A percentile compares a stretch with the other conserved stretches of the same genome.
Conservation (phyloP, 371 early-diverging fungal species). For the Mortierella sp. region DNA sequence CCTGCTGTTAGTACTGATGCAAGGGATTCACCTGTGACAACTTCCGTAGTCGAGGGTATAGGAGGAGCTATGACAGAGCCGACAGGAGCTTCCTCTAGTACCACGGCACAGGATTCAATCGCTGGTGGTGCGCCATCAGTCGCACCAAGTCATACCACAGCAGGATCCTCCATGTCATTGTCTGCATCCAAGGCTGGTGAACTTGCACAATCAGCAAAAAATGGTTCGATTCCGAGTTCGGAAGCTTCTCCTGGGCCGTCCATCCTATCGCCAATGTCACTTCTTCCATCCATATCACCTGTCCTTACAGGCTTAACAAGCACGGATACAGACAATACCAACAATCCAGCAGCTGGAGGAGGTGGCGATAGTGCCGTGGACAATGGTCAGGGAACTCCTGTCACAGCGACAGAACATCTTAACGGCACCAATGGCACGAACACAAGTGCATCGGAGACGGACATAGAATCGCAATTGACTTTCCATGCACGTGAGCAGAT, state of each 20-base stretch:
- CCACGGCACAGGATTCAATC: no score
- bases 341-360: neutral
- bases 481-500: conserved; percentile 49
- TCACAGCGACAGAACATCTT: neutral
- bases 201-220: no score
- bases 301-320: no score
- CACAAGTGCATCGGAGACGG: no score
- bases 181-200: conserved; percentile 12
- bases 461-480: conserved; percentile 9
- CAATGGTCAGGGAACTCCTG: neutral
- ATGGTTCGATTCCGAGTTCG: no score
- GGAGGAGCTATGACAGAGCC: neutral
- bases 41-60: no score
- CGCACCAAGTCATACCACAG: no score
- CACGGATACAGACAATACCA: neutral
- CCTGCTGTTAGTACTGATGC: neutral
- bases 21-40: no score
- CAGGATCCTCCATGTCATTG: conserved; percentile 4
- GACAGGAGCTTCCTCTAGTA: no score
- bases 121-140: no score
- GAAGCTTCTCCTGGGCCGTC: neutral
- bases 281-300: neutral
- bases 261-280: neutral
- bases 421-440: neutral
- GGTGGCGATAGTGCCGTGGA: no score